Conservation (phyloP, 805 yeast genomes). For the Tetrapisispora arboricola region DNA sequence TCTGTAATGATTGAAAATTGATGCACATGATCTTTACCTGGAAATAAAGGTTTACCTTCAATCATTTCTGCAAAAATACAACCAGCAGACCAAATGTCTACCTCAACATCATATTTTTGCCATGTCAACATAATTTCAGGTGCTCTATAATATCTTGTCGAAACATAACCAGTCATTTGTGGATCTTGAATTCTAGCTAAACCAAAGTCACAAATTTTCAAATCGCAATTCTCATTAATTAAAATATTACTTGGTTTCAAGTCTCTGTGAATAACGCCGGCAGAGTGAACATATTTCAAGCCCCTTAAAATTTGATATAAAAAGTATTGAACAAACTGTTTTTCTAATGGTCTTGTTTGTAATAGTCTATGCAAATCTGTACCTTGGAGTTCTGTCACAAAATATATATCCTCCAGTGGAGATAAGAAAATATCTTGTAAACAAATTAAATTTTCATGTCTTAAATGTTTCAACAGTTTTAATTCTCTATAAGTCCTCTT, state of each 20-base stretch:
- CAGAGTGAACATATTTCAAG: constrained; percentile 80
- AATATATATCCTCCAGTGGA: constrained; percentile 90
- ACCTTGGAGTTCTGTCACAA: constrained; percentile 94
- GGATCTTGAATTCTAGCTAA: constrained; percentile 96
- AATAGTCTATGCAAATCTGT: constrained; percentile 88
- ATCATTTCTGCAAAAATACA: constrained; percentile 97
- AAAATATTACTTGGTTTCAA: constrained; percentile 76
- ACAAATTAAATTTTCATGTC: constrained; percentile 90
- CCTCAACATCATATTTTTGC: constrained; percentile 96
- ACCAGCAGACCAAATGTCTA: constrained; percentile 96
- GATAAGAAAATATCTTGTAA: constrained; percentile 88
- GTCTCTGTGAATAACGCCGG: constrained; percentile 87
- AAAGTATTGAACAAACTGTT: constrained; percentile 94
- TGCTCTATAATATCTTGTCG: constrained; percentile 91
- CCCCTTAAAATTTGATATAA: constrained; percentile 89
- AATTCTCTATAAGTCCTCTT: constrained; percentile 94
- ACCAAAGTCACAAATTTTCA: constrained; percentile 90
- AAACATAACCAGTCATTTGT: constrained; percentile 97
- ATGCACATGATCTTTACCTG: constrained; percentile 97
- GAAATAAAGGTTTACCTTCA: constrained; percentile 93
- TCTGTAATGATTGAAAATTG: constrained; percentile 96
- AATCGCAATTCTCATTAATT: constrained; percentile 82
- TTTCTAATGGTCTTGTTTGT: constrained; percentile 88
- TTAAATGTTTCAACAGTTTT: constrained; percentile 81
- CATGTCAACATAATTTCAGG: constrained; percentile 98